phyloP scores from a whole-genome alignment of 345 rosid genomes.

The Hibiscus trionum region DNA sequence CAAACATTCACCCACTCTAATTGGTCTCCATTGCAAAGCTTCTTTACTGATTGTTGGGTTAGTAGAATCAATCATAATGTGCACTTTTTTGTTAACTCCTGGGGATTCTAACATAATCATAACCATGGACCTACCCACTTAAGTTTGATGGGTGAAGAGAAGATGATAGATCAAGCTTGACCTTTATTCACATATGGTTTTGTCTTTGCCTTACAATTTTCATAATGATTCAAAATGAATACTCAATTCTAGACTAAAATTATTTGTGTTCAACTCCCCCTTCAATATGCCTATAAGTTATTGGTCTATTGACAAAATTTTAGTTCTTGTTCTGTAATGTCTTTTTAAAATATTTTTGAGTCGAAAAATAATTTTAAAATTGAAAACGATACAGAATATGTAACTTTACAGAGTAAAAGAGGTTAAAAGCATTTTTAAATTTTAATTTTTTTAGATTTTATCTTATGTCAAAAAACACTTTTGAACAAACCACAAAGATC shows the following conservation, averaged over 20 bases:
- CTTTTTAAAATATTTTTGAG: too few relatives aligned
- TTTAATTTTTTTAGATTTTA: too few relatives aligned
- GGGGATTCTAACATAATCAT: background rate
- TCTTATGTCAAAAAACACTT: too few relatives aligned
- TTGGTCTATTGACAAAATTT: too few relatives aligned
- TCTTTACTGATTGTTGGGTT: background rate
- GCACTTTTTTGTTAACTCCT: background rate
- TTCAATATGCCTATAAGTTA: too few relatives aligned
- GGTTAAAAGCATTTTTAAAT: too few relatives aligned
- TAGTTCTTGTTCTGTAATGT: too few relatives aligned
- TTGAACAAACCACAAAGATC: too few relatives aligned
- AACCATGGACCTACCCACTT: conserved; percentile 23
- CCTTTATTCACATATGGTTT: conserved; percentile 12
- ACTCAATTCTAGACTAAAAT: conserved; percentile 23
- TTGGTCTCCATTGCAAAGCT: background rate
- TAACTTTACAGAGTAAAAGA: too few relatives aligned
- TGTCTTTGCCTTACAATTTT: conserved; percentile 29
- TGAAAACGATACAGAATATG: too few relatives aligned
- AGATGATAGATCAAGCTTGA: conserved; percentile 14
- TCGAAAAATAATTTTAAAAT: too few relatives aligned
- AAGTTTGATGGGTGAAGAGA: conserved; percentile 21
- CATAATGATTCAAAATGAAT: conserved; percentile 11
- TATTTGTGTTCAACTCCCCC: conserved; percentile 14
- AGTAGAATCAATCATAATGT: background rate
- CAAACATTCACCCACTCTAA: too few relatives aligned